Base-by-base conservation (phyloP, 192 early-diverging fungal species). In the Backusella morwellensis region DNA sequence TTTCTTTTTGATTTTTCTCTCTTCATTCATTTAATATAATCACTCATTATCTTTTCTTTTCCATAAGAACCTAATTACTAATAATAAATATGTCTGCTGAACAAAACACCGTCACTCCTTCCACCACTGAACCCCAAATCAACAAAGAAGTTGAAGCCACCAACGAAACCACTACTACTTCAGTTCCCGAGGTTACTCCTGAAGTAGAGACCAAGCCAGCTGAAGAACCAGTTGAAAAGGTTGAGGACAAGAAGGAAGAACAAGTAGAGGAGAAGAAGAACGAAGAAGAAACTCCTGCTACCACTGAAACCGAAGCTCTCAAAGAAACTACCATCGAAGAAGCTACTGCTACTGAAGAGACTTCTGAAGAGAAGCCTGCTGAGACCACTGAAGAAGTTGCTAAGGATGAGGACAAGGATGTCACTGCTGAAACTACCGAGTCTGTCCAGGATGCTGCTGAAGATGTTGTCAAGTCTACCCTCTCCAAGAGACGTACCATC, bases 331-430 rank as follows among this genome's bases (percentile, higher is more conserved):
- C 52, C 8, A 14, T 6, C 19, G 47, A 50, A 1, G 47, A 50
- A 50, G 21, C 41, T n/a, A 35, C 17, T 21, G 44, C 72, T 19
- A 3, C 71, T 52, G 14, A 44, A 19, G 42, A 11, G 69, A 68
- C 29, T 78, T 74, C 34, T 15, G 6, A 47, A n/a, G 9, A 35
- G 11, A 19, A 50, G 52, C 26, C 72, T 52, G 72, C 6, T 12
- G 50, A 81, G 77, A 2, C 80, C 66, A 63, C 78, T 80, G 70
- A 79, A 56, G 34, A 76, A 70, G n/a, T 15, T 6, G 36, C 35
- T 35, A 44, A 84, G 15, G 8, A 77, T 69, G 14, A 70, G 69
- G 29, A 76, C 73, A 75, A 11, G 41, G 79, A 23, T 72, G 47
- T 9, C 77, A 42, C 19, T 35, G 66, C 32, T 56, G 50, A 26